Base-by-base conservation (phyloP, 116 monocot genomes). In the Phalaenopsis hybrid region DNA sequence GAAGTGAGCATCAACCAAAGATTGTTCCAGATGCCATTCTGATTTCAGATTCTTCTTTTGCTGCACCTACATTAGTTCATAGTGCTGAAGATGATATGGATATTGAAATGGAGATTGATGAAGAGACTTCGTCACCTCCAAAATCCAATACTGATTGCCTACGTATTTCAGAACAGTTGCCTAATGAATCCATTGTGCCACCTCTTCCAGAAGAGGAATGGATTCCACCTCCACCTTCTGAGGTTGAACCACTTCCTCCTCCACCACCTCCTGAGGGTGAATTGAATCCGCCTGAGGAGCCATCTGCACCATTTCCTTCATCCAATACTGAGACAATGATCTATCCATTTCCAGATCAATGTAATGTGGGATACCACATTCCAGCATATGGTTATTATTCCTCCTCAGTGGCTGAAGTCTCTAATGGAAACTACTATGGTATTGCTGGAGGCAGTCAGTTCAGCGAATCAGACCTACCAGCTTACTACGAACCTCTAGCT, bases 101-200 rank as follows among this genome's bases (percentile, higher is more conserved):
- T 91, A 90, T 98, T 78, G 98, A 98, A 77, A 98, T 98, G 98
- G 98, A 98, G 80, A 91, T 98, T 83, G 98, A 94, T 82, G 97
- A 97, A 57, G 98, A 89, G 57, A 74, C 23, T 50, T 77, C 82
- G 49, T 34, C 79, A 78, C 57, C 31, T 21, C 78, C 88, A 16
- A 76, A 74, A 65, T 31, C 44, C 80, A 72, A 37, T 7, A 37
- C 72, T 72, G 37, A 15, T 3, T 83, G 15, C 37, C 58, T 75
- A 84, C 81, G 25, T 58, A 57, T 44, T 10, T 12, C 75, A 25
- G 87, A 85, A 37, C 83, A 81, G 49, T 57, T 84, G 76, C 81
- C 48, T 68, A 87, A 89, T 59, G 89, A 92, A 58, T 84, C 76
- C 13, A 52, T 46, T 65, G 45, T 86, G 34, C 89, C 91, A 57